These are phyloP conservation scores for Achlya hypogyna DNA, from an alignment of 352 stramenopile species.

Conservation along the genomic window DNA sequence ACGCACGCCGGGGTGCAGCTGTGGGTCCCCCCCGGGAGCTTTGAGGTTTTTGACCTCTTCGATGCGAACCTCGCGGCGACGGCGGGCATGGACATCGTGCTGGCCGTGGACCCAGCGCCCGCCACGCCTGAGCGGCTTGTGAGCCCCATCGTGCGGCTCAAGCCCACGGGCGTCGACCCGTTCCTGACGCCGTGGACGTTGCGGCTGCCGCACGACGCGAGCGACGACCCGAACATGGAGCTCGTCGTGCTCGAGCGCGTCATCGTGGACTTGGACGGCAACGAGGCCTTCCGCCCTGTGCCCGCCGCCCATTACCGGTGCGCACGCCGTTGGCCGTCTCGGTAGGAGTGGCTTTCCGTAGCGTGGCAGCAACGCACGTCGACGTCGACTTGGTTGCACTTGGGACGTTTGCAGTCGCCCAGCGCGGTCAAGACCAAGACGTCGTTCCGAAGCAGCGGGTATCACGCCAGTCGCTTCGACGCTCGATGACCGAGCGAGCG, in stretches of 20 bases:
- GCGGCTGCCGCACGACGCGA: not conserved
- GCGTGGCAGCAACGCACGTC: not conserved
- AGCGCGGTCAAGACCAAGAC: not conserved
- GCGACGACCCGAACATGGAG: not conserved
- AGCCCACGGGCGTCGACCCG: slow-evolving; percentile 23
- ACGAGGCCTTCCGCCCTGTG: not conserved
- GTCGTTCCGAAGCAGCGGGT: not conserved
- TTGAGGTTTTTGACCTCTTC: slow-evolving; percentile 32
- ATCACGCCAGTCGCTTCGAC: no score
- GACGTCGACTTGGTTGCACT: slow-evolving; percentile 11
- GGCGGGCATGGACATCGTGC: slow-evolving; percentile 38
- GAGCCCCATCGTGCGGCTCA: slow-evolving; percentile 36
- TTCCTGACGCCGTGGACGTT: slow-evolving; percentile 5
- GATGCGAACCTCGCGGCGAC: slow-evolving; percentile 40
- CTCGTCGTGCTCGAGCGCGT: not conserved
- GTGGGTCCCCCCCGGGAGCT: slow-evolving; percentile 42
- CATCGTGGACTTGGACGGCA: slow-evolving; percentile 4
- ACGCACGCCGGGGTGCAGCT: slow-evolving; percentile 27
- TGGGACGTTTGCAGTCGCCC: slow-evolving; percentile 15
- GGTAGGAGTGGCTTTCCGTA: not conserved
- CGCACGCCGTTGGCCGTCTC: not conserved
- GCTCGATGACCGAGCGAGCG: no score
- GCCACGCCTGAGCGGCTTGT: slow-evolving; percentile 27
- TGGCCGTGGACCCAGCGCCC: slow-evolving; percentile 20
- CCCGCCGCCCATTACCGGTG: not conserved